Evolutionary conservation across 176 grass and related monocot species (phyloP), one percentile per base, ranked within the genome.

Genomic region (Aegilops sharonensis): DNA sequence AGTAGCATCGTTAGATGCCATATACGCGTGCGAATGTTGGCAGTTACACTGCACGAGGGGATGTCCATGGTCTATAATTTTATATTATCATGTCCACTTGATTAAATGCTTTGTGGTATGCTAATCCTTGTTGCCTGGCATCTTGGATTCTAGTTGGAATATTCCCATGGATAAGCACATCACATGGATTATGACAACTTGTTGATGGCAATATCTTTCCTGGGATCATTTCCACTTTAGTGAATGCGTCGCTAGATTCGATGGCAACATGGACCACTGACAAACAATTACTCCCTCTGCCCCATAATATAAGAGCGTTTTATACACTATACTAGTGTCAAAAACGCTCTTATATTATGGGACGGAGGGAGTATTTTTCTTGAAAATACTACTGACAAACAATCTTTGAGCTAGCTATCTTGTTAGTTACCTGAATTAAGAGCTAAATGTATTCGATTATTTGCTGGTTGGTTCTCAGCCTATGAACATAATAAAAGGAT

Each of bases 111-210:
- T 73, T 84, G 89, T 89, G 61, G 68, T 39, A 14, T 82, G 57
- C 78, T 73, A 36, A 78, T 72, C 64, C 83, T 82, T 64, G 80
- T 59, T 91, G 70, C 54, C 48, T 80, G 89, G 76, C 69, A 92
- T 89, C 82, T 91, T 78, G 79, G 83, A 70, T 91, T 95, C 64
- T 87, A 68, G 68, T 85, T 72, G 91, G 91, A 90, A 93, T 93
- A 93, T 91, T 95, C 91, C 68, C 85, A 37, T 87, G 81, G 68
- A 87, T 90, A 85, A 83, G 80, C 72, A 91, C 17, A 84, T 80
- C 89, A 84, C 75, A 60, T 80, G 85, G 80, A 87, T 61, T 87
- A 87, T 42, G 80, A 87, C 85, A 67, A 77, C 25, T 50, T 80
- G 66, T 75, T 87, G 85, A 87, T 68, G 75, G 27, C 17, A 74